Conservation (phyloP, 2,329 filamentous ascomycete species). For the Raffaelea albimanens region DNA sequence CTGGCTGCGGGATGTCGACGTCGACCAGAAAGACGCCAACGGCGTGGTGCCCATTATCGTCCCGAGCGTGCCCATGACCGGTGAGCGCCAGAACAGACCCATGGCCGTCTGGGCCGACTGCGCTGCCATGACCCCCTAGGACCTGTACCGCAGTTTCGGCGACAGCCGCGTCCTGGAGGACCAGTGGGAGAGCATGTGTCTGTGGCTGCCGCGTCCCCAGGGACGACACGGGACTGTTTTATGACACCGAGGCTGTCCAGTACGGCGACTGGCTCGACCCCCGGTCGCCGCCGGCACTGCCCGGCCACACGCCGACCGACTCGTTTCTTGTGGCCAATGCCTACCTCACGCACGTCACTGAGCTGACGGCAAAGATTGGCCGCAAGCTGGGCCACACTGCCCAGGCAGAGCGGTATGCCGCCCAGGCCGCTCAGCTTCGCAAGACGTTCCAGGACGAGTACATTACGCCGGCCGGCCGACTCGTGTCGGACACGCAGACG, state of each 20-base stretch:
- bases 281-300: slow-evolving; percentile 21
- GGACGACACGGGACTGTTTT: slow-evolving; percentile 18
- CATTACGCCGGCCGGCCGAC: slow-evolving; percentile 6
- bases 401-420: slow-evolving; percentile 13
- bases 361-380: slow-evolving; percentile 16
- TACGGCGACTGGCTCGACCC: slow-evolving; percentile 30
- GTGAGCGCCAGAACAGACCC: background rate
- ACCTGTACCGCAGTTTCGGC: slow-evolving; percentile 18
- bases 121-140: slow-evolving; percentile 19
- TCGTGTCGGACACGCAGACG: slow-evolving; percentile 17
- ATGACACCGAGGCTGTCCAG: slow-evolving; percentile 15
- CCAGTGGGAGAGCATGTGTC: slow-evolving; percentile 18
- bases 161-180: slow-evolving; percentile 19
- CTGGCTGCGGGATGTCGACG: slow-evolving; percentile 39
- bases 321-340: slow-evolving; percentile 25
- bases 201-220: slow-evolving; percentile 20
- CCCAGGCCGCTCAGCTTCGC: slow-evolving; percentile 17
- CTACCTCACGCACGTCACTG: slow-evolving; percentile 24
- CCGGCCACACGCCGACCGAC: slow-evolving; percentile 22
- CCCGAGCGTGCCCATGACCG: slow-evolving; percentile 13
- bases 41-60: slow-evolving; percentile 21
- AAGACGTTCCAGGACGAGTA: slow-evolving; percentile 15
- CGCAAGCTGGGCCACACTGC: slow-evolving; percentile 13
- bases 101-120: slow-evolving; percentile 20
- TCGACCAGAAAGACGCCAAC: slow-evolving; percentile 21